Conservation (phyloP, 2,329 filamentous ascomycete species). For the Fonsecaea monophora region DNA sequence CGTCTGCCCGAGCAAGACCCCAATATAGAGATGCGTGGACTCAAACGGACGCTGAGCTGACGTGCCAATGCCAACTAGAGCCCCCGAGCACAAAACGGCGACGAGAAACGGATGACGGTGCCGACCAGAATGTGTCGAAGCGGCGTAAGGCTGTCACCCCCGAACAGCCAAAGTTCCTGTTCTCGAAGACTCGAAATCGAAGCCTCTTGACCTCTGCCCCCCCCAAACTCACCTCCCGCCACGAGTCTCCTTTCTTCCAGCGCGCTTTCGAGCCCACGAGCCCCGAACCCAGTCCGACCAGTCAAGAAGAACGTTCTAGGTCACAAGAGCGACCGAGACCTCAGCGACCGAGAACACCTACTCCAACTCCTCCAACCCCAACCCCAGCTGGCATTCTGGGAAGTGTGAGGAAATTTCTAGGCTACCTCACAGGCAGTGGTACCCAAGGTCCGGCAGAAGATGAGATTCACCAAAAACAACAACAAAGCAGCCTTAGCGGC, state of each 20-base stretch:
- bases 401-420: constrained; percentile 35
- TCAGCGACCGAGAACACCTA: constrained; percentile 21
- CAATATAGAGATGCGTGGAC: constrained; percentile 22
- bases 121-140: constrained; percentile 24
- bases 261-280: constrained; percentile 23
- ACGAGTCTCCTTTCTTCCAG: constrained; percentile 29
- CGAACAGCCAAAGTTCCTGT: constrained; percentile 28
- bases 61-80: constrained; percentile 25
- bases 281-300: constrained; percentile 14
- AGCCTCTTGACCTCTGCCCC: constrained; percentile 30
- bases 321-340: constrained; percentile 14
- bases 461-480: neutral
- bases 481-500: constrained; percentile 18
- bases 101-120: constrained; percentile 23
- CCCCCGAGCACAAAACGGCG: constrained; percentile 28
- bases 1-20: neutral
- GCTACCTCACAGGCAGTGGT: constrained; percentile 20
- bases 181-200: constrained; percentile 33
- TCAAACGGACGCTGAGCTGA: constrained; percentile 31
- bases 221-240: constrained; percentile 22
- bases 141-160: constrained; percentile 27
- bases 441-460: constrained; percentile 9
- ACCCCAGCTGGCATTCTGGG: constrained; percentile 27
- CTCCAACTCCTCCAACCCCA: constrained; percentile 6
- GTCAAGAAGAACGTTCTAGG: neutral